Evolutionary conservation across 176 grass and related monocot species (phyloP), one percentile per base, ranked within the genome.

Genomic region (Elymus sibiricus): DNA sequence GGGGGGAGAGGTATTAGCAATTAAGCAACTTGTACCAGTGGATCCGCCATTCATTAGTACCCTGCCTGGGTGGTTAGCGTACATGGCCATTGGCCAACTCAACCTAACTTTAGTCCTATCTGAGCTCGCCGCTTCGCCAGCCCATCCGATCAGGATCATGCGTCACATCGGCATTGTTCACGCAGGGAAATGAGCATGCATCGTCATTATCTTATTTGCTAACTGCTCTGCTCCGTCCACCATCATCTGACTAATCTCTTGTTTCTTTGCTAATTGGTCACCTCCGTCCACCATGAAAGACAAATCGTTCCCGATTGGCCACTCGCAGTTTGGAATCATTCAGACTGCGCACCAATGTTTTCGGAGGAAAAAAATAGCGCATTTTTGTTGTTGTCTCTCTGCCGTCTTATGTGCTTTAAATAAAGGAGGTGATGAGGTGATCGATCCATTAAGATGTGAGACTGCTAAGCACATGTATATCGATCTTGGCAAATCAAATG

Each of bases 31-130:
- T 35, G 79, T 42, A 38, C 79, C 42, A 74, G 4, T 66, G 21
- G 80, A 66, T 6, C 10, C 5, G 44, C 25, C 79, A 85, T 65
- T 55, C 74, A 73, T 56, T 56, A 56, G 53, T 17, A n/a, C 24
- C 42, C 51, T 28, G 74, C 14, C 15, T 60, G 46, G 32, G 85
- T 84, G 75, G 85, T 40, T 90, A 90, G 58, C 67, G 65, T 87
- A 79, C 56, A 76, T 66, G 84, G 74, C 84, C 84, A 83, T 68
- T 66, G 84, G 74, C 84, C 84, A 83, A 87, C 80, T 67, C 35
- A 81, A 40, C 25, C n/a, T 24, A 40, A 59, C 42, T 77, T 86
- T 55, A 14, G n/a, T 51, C 37, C 55, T 58, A 58, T 60, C 7
- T 35, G 39, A 44, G 17, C 16, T 67, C 1, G 22, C 42, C 79